phyloP scores from a whole-genome alignment of 805 yeast genomes.

The Yarrowia bubula region DNA sequence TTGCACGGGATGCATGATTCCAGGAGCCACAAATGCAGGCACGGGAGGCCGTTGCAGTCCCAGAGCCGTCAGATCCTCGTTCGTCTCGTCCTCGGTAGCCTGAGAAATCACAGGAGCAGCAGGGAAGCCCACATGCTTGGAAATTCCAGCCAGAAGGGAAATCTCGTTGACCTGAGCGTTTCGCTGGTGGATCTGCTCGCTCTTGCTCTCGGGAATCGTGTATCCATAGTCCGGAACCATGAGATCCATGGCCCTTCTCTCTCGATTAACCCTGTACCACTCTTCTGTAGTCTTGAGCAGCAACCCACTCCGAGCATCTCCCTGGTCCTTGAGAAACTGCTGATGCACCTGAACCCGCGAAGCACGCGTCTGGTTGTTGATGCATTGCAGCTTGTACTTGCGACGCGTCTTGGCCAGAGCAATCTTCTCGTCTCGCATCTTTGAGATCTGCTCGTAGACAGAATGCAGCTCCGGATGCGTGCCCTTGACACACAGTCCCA shows the following conservation, averaged over 20 bases:
- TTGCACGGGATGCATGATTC: not conserved
- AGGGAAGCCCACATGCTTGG: slow-evolving; percentile 73
- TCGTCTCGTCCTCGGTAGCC: slow-evolving; percentile 68
- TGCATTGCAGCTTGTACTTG: slow-evolving; percentile 69
- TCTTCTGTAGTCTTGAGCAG: slow-evolving; percentile 71
- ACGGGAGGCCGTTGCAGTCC: slow-evolving; percentile 40
- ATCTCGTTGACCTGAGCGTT: slow-evolving; percentile 66
- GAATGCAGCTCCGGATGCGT: slow-evolving; percentile 85
- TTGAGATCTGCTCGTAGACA: slow-evolving; percentile 67
- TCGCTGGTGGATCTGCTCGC: slow-evolving; percentile 62
- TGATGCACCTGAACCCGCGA: slow-evolving; percentile 80
- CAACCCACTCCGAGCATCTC: slow-evolving; percentile 64
- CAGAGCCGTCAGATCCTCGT: slow-evolving; percentile 69
- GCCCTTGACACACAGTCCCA: slow-evolving; percentile 82
- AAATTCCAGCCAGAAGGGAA: slow-evolving; percentile 65
- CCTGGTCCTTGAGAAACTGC: slow-evolving; percentile 64
- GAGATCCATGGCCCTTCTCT: slow-evolving; percentile 76
- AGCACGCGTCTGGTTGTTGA: slow-evolving; percentile 77
- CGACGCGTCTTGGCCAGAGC: slow-evolving; percentile 50
- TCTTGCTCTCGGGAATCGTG: slow-evolving; percentile 44
- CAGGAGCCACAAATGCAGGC: not conserved
- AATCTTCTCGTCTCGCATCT: slow-evolving; percentile 69
- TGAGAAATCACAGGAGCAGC: slow-evolving; percentile 68
- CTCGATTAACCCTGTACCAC: slow-evolving; percentile 92
- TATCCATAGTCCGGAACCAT: slow-evolving; percentile 48